Percentiles rank a stretch among this genome's conserved stretches.
Conservation (phyloP, 2,329 filamentous ascomycete species). For the Chrysoporthe deuterocubensis region DNA sequence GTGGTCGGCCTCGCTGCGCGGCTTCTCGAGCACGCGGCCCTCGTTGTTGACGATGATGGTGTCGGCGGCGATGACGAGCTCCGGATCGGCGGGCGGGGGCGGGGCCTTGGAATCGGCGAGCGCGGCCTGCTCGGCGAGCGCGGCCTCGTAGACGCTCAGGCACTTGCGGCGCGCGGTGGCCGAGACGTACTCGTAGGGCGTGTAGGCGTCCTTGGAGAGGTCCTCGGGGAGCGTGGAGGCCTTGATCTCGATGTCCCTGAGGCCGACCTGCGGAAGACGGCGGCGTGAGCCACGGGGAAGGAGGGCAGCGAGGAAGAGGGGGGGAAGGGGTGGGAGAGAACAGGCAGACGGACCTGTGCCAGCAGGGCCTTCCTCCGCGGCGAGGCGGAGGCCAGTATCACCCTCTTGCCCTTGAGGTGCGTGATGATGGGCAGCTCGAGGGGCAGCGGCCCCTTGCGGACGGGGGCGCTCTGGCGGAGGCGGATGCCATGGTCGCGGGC, state of each 20-base stretch:
- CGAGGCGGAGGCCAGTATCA: slow-evolving; percentile 89
- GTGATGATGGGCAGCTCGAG: slow-evolving; percentile 81
- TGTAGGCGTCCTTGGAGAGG: slow-evolving; percentile 73
- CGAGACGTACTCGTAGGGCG: slow-evolving; percentile 88
- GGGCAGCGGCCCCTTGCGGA: slow-evolving; percentile 61
- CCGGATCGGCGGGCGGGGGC: slow-evolving; percentile 63
- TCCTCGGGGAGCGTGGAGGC: slow-evolving; percentile 86
- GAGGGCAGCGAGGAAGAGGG: neutral
- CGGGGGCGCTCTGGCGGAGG: slow-evolving; percentile 42
- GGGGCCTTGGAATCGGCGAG: slow-evolving; percentile 33
- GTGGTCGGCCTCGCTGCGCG: slow-evolving; percentile 79
- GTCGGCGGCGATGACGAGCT: slow-evolving; percentile 86
- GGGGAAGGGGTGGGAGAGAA: neutral
- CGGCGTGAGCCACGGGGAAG: neutral
- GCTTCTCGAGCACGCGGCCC: slow-evolving; percentile 89
- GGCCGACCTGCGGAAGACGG: slow-evolving; percentile 64
- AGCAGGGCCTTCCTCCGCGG: slow-evolving; percentile 84
- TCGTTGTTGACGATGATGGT: slow-evolving; percentile 81
- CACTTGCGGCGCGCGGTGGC: slow-evolving; percentile 85
- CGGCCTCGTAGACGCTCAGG: slow-evolving; percentile 66
- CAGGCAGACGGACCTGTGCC: slow-evolving; percentile 56
- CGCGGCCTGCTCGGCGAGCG: slow-evolving; percentile 46
- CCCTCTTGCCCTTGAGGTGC: slow-evolving; percentile 74
- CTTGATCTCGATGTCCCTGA: slow-evolving; percentile 80
- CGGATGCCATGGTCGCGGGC: slow-evolving; percentile 44